Percentiles rank a stretch among this genome's conserved stretches.
phyloP scores from a whole-genome alignment of 1,284 basidiomycete species.

The Pterula multifida region DNA sequence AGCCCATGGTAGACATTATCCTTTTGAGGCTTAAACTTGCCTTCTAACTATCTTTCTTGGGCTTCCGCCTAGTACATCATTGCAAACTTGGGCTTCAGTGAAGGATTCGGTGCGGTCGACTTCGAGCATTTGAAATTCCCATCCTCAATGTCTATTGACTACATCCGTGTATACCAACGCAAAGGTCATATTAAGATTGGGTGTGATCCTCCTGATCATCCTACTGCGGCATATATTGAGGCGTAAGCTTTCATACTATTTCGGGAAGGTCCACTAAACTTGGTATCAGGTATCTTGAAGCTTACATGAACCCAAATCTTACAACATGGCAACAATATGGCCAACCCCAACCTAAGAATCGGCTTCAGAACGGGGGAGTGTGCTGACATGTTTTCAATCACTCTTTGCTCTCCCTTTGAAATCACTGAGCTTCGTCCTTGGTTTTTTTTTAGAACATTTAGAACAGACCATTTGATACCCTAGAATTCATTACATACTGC shows the following conservation, averaged over 20 bases:
- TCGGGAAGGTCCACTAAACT: neutral
- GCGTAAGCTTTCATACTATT: constrained; percentile 13
- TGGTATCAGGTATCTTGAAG: constrained; percentile 19
- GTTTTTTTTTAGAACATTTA: too few species aligned
- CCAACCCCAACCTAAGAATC: neutral
- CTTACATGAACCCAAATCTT: constrained; percentile 27
- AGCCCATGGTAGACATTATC: constrained; percentile 9
- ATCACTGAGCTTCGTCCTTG: neutral
- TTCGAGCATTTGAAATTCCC: constrained; percentile 17
- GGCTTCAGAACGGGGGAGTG: neutral
- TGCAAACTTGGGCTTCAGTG: constrained; percentile 25
- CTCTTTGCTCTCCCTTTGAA: too few species aligned
- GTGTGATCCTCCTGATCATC: constrained; percentile 41
- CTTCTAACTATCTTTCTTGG: neutral
- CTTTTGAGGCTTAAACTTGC: neutral
- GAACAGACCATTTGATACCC: neutral
- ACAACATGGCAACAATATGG: constrained; percentile 17
- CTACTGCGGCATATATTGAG: constrained; percentile 39
- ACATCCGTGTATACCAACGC: constrained; percentile 48
- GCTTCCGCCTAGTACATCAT: constrained; percentile 18
- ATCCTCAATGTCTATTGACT: constrained; percentile 39
- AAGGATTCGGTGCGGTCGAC: constrained; percentile 39
- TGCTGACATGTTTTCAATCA: too few species aligned
- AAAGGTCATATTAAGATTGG: constrained; percentile 33
- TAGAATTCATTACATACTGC: neutral